Conservation (phyloP, 768 basidiomycete species). For the Collybia nuda region DNA sequence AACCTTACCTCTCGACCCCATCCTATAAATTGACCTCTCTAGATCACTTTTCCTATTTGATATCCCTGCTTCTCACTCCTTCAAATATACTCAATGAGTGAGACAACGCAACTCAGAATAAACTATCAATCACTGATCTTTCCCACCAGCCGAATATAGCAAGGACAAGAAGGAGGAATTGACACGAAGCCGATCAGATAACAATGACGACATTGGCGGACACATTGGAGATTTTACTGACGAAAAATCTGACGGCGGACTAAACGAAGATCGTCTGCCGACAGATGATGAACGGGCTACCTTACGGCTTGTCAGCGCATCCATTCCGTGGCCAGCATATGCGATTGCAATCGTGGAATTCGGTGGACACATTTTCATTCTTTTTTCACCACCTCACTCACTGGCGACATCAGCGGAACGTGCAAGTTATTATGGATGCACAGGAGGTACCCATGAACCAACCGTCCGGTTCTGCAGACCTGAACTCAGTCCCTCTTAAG, state of each 20-base stretch:
- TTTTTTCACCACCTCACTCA: not conserved
- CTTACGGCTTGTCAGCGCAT: constrained; percentile 12
- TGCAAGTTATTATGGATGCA: constrained; percentile 15
- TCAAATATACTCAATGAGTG: constrained; percentile 3
- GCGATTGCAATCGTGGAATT: constrained; percentile 14
- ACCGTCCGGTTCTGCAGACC: not conserved
- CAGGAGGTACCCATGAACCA: constrained; percentile 6
- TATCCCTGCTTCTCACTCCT: too few relatives aligned
- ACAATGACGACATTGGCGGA: not conserved
- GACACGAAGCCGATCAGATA: not conserved
- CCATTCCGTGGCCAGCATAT: constrained; percentile 13
- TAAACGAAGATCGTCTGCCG: not conserved
- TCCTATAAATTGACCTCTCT: too few relatives aligned
- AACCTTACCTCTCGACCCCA: too few relatives aligned
- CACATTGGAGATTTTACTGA: not conserved
- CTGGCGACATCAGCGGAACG: constrained; percentile 11
- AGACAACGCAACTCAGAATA: not conserved
- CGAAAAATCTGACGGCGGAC: not conserved
- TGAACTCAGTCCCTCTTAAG: constrained; percentile 1
- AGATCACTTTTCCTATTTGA: too few relatives aligned
- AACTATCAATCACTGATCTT: not conserved
- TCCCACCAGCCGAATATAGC: not conserved
- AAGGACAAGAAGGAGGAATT: constrained; percentile 1
- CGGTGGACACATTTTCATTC: constrained; percentile 5
- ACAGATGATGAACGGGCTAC: constrained; percentile 2